Base-by-base conservation (phyloP, 495 filamentous ascomycete species). In the Aspergillus cristatus region DNA sequence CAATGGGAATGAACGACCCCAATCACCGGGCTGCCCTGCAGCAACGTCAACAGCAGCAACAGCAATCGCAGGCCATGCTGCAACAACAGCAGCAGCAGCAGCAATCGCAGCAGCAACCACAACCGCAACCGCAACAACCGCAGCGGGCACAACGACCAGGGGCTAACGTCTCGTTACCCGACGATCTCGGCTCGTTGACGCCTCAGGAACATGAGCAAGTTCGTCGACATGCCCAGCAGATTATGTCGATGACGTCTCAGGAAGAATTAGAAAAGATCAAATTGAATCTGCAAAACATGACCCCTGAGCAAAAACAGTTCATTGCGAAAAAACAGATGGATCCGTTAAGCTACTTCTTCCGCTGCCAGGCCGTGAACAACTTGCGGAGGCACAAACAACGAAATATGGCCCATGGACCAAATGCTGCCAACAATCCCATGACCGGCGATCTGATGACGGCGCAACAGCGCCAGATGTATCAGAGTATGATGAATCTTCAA, bases 281-380 rank as follows among this genome's bases (percentile, higher is more conserved):
- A 33, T 35, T 53, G 24, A 68, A 67, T 11, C 24, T 62, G 14
- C 54, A 55, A 18, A 67, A 61, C 35, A 65, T 74, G 59, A 62
- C 56, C 14, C 47, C 45, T 1, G 68, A 74, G 8, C 69, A 70
- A 39, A 62, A 56, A 35, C 47, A 64, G 35, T 64, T 58, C 41
- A 55, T 60, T 14, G 34, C 40, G 7, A 54, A 48, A 33, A 67
- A 67, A 35, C 48, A 58, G 8, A 59, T 71, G 28, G 68, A 75
- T 28, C 70, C 70, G 0, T 41, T 75, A 34, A 56, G 56, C 17
- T 72, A 63, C 34, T 65, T 71, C 33, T 74, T 75, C 41, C 70
- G 68, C 30, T 60, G 60, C 2, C 62, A 71, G 39, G 71, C 72
- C 4, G 41, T 71, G 17, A 55, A 46, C 20, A 57, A 66, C 32